Percentiles rank a stretch among this genome's conserved stretches.
phyloP scores from a whole-genome alignment of 768 basidiomycete genomes.

The Pulveroboletus ravenelii region DNA sequence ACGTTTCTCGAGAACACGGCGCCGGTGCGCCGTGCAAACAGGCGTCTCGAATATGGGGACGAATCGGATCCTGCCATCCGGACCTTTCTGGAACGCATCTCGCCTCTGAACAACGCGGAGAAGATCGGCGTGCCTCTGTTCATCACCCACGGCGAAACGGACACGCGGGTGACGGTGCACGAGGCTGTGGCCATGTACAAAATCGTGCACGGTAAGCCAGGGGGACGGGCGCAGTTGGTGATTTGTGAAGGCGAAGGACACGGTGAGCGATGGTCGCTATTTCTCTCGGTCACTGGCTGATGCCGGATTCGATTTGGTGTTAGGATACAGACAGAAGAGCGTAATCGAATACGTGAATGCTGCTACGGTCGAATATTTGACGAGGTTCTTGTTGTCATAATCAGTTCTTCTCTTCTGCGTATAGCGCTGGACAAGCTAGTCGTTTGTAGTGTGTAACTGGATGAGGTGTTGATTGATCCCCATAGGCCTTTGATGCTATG shows the following conservation, averaged over 20 bases:
- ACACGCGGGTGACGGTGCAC: constrained; percentile 36
- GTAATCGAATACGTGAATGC: constrained; percentile 41
- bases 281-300: constrained; percentile 1
- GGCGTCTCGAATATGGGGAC: constrained; percentile 40
- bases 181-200: constrained; percentile 38
- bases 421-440: neutral
- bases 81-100: constrained; percentile 36
- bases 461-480: too few relatives aligned
- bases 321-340: constrained; percentile 41
- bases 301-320: neutral
- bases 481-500: too few relatives aligned
- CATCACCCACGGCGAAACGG: constrained; percentile 41
- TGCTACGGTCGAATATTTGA: constrained; percentile 35
- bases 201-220: constrained; percentile 22
- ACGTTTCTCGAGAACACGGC: constrained; percentile 42
- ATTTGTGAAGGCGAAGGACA: constrained; percentile 41
- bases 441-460: neutral
- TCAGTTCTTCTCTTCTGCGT: constrained; percentile 4
- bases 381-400: constrained; percentile 30
- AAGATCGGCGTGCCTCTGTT: constrained; percentile 35
- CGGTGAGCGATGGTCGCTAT: constrained; percentile 25
- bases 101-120: constrained; percentile 36
- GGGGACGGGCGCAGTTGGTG: constrained; percentile 33
- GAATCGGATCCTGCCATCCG: constrained; percentile 35
- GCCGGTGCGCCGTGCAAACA: constrained; percentile 29